Evolutionary conservation across 1,284 basidiomycete genomes (phyloP), one percentile per base, ranked within the genome.

Genomic region (Pulveroboletus sp.): DNA sequence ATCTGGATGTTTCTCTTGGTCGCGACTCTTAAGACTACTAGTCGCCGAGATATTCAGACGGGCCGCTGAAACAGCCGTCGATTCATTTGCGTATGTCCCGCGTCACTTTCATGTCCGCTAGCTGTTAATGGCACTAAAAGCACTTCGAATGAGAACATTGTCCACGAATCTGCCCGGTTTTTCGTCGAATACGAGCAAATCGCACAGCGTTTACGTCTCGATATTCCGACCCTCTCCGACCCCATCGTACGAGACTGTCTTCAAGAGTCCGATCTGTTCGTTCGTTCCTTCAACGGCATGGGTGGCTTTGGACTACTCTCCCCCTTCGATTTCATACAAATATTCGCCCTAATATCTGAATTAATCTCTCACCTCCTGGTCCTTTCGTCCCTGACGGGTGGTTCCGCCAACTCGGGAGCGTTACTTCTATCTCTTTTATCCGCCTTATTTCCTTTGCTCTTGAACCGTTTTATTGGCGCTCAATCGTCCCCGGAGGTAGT

Each of bases 221-320:
- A 93, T 65, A 80, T 91, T 39, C 90, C 89, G 51, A 87, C 89
- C 6, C 77, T 92, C 46, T 78, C 85, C 46, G 86, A 91, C 65
- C 86, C 89, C 38, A 71, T 77, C 58, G 78, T 89, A 22, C 83
- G 85, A 52, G 89, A 91, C 63, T 79, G 92, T 31, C 77, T 93
- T n/a, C 84, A 88, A 61, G 91, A 94, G 73, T 91, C 91, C 17
- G 91, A 91, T 64, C 79, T 88, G 25, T 89, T 91, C 65, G 86
- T 89, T 43, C 80, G 83, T 56, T 89, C 89, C 9, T 88, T 92
- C 70, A 83, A 80, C 62, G 85, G 85, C 48, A 73, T 77, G 60
- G 82, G 84, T 36, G 79, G 85, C 28, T 87, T 89, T 72, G 86
- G 87, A 40, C 77, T 91, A 31, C 77, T 89, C 60, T 90, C 88